Evolutionary conservation across 257 asterid genomes (phyloP).

Genomic region (Henckelia pumila): DNA sequence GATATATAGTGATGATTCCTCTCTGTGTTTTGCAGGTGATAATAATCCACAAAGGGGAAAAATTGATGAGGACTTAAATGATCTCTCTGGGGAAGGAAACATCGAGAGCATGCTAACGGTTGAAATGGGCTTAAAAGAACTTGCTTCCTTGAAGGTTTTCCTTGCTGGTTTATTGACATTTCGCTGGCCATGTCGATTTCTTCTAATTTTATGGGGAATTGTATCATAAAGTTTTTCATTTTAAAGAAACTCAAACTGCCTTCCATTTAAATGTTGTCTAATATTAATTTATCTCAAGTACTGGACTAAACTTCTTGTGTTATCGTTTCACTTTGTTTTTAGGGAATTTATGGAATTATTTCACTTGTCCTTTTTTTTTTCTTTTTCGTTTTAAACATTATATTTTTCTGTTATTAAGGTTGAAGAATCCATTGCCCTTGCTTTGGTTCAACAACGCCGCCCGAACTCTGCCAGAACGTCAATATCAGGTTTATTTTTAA

Average conservation of each 20-base stretch:
- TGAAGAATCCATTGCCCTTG: slow-evolving; percentile 85
- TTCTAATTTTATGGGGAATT: not conserved
- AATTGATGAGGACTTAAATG: slow-evolving; percentile 70
- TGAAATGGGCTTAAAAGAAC: slow-evolving; percentile 93
- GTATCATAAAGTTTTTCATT: not conserved
- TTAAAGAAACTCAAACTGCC: not conserved
- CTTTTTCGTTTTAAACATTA: not conserved
- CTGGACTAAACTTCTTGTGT: not conserved
- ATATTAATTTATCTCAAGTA: not conserved
- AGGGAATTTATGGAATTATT: not conserved
- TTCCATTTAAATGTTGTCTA: not conserved
- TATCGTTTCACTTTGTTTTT: not conserved
- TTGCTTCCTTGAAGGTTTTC: slow-evolving; percentile 80
- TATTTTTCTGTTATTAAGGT: slow-evolving; percentile 42
- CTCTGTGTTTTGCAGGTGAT: slow-evolving; percentile 49
- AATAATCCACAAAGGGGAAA: slow-evolving; percentile 52
- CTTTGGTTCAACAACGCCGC: slow-evolving; percentile 88
- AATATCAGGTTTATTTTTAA: slow-evolving; percentile 51
- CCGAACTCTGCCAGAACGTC: slow-evolving; percentile 77
- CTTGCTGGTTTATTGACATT: slow-evolving; percentile 17
- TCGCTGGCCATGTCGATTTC: slow-evolving; percentile 9
- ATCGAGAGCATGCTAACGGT: slow-evolving; percentile 94
- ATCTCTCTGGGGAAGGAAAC: slow-evolving; percentile 91
- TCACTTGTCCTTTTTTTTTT: too few species aligned
- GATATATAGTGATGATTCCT: slow-evolving; percentile 13